Evolutionary conservation across 2,329 filamentous ascomycete genomes (phyloP), one percentile per base, ranked within the genome.

Genomic region (Venturia asperata): DNA sequence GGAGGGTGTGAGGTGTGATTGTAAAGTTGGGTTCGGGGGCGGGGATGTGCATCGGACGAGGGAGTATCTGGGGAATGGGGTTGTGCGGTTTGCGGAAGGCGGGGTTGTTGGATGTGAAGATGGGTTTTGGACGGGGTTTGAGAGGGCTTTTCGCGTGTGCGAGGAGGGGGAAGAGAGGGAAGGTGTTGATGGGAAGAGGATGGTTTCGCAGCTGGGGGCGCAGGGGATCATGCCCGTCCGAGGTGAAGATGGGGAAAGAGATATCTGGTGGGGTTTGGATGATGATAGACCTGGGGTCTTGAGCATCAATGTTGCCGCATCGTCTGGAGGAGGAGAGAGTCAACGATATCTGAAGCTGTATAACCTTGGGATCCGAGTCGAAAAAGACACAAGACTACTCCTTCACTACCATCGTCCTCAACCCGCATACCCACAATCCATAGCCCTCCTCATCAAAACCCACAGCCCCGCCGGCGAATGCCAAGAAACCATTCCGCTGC

Each of bases 1-100:
- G 1, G 58, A 68, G 2, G 65, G 69, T 17, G 47, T 74, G 0
- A 56, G 69, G 6, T 78, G 77, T 66, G 69, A 72, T 19, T 78
- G 77, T 60, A 72, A 43, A 10, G 19, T 71, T 3, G 56, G 30
- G 21, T 39, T 49, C 34, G 30, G 37, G 34, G 39, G 73, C 34
- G 65, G 39, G 39, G 60, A 47, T 41, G 39, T 62, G n/a, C 39
- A 43, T 19, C 43, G 43, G 37, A 30, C 17, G 6, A 24, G 39
- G 43, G 60, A 30, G 37, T 62, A 42, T 62, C 21, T 30, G 43
- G 60, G 37, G 15, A 19, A 41, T 27, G 60, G 60, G 13, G 9
- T 42, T 27, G 15, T 41, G 15, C 17, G 21, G 19, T 30, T 9
- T 30, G 43, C 43, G 11, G n/a, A 30, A 34, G 27, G 27, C 37